phyloP scores from a whole-genome alignment of 106 monocot species.

The Allium cepa region DNA sequence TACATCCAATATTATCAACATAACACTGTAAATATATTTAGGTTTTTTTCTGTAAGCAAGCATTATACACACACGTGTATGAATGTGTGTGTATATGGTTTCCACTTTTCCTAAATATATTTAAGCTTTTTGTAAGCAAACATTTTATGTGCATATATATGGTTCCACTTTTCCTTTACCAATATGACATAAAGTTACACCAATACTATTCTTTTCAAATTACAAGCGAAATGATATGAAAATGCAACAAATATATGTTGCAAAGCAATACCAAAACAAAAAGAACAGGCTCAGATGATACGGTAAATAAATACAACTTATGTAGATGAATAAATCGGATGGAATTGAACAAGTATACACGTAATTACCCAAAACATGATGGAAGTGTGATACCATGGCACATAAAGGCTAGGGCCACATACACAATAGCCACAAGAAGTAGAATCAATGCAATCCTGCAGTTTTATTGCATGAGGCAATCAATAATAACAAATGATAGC shows the following conservation, averaged over 20 bases:
- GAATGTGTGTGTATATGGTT: too few species aligned
- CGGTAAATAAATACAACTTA: not conserved
- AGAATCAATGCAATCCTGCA: constrained; percentile 69
- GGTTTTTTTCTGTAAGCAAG: too few species aligned
- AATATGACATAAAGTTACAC: not conserved
- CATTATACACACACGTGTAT: too few species aligned
- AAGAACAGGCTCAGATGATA: not conserved
- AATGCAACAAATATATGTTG: not conserved
- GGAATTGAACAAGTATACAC: not conserved
- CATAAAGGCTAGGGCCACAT: constrained; percentile 62
- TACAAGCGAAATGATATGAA: too few species aligned
- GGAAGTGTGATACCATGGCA: constrained; percentile 74
- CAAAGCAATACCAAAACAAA: constrained; percentile 12
- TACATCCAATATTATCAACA: too few species aligned
- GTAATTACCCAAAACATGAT: constrained; percentile 30
- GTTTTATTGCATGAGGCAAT: not conserved
- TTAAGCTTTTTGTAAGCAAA: too few species aligned
- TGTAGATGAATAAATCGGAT: not conserved
- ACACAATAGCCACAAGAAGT: constrained; percentile 57
- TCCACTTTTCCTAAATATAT: too few species aligned
- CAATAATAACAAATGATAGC: too few species aligned
- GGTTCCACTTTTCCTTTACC: too few species aligned
- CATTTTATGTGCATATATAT: too few species aligned
- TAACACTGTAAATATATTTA: too few species aligned
- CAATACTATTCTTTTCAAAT: not conserved